phyloP scores from a whole-genome alignment of 805 yeast species.

The Teunomyces atbi region DNA sequence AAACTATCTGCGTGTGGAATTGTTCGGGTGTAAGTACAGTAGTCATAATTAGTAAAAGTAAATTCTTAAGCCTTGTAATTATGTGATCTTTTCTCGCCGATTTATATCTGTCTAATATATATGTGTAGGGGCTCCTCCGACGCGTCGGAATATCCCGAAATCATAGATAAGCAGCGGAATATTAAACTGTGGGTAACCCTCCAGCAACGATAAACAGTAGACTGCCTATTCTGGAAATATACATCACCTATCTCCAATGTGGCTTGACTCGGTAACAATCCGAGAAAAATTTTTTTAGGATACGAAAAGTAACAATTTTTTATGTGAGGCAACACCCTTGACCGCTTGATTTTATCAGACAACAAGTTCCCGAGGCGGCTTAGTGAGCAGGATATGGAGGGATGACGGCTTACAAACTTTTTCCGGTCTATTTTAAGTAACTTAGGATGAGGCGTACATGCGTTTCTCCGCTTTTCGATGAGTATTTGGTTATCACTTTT shows the following conservation, averaged over 20 bases:
- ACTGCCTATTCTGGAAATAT: background rate
- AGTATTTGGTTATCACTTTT: background rate
- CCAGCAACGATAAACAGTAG: too few relatives aligned
- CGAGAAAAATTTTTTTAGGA: too few relatives aligned
- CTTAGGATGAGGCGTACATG: background rate
- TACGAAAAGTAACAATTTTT: too few relatives aligned
- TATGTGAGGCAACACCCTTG: too few relatives aligned
- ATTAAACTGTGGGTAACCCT: background rate
- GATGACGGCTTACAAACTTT: background rate
- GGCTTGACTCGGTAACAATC: too few relatives aligned
- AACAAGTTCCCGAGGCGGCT: background rate
- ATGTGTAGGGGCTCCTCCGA: background rate
- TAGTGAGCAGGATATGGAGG: background rate
- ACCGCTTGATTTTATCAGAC: too few relatives aligned
- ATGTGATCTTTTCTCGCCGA: background rate
- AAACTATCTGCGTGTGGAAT: slow-evolving; percentile 47
- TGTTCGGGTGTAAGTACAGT: slow-evolving; percentile 23
- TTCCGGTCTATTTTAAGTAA: background rate
- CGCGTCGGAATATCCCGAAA: background rate
- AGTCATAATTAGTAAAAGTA: slow-evolving; percentile 12
- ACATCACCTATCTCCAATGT: too few relatives aligned
- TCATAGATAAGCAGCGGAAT: background rate
- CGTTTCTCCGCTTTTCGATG: background rate
- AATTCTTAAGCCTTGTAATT: too few relatives aligned
- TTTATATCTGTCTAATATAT: background rate